These are phyloP conservation scores for Coemansia sp. DNA, from an alignment of 192 early-diverging fungal genomes.

Conservation along the genomic window DNA sequence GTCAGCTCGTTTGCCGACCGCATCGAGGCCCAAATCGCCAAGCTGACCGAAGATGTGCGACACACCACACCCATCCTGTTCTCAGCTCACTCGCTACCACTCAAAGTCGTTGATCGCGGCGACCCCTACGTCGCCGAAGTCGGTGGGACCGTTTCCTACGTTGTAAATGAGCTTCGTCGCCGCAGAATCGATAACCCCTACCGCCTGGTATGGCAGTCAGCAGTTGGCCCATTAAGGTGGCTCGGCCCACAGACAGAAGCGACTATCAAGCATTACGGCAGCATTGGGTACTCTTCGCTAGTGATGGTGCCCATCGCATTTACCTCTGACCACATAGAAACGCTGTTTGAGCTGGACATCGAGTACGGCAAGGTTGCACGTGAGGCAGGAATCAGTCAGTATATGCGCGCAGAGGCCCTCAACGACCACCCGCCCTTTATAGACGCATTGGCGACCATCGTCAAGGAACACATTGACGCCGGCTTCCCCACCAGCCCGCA, in stretches of 20 bases:
- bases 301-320: slow-evolving; percentile 94
- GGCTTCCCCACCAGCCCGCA: slow-evolving; percentile 47
- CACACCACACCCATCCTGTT: slow-evolving; percentile 83
- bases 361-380: slow-evolving; percentile 88
- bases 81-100: slow-evolving; percentile 95
- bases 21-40: slow-evolving; percentile 62
- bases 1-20: slow-evolving; percentile 80
- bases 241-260: slow-evolving; percentile 85
- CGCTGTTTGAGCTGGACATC: slow-evolving; percentile 93
- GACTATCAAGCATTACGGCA: slow-evolving; percentile 76
- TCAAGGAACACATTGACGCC: slow-evolving; percentile 73
- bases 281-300: slow-evolving; percentile 76
- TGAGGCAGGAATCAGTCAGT: slow-evolving; percentile 80
- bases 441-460: slow-evolving; percentile 83
- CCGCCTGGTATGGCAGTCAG: slow-evolving; percentile 92
- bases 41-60: slow-evolving; percentile 70
- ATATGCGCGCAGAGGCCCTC: slow-evolving; percentile 86
- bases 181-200: slow-evolving; percentile 79
- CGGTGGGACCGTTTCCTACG: slow-evolving; percentile 76
- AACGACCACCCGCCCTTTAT: slow-evolving; percentile 93
- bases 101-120: slow-evolving; percentile 89
- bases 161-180: slow-evolving; percentile 68
- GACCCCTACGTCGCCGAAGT: slow-evolving; percentile 89
- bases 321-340: slow-evolving; percentile 96
- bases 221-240: slow-evolving; percentile 93